Evolutionary conservation across 192 early-diverging fungal genomes (phyloP), one percentile per base, ranked within the genome.

Genomic region (Allomyces javanicus): DNA sequence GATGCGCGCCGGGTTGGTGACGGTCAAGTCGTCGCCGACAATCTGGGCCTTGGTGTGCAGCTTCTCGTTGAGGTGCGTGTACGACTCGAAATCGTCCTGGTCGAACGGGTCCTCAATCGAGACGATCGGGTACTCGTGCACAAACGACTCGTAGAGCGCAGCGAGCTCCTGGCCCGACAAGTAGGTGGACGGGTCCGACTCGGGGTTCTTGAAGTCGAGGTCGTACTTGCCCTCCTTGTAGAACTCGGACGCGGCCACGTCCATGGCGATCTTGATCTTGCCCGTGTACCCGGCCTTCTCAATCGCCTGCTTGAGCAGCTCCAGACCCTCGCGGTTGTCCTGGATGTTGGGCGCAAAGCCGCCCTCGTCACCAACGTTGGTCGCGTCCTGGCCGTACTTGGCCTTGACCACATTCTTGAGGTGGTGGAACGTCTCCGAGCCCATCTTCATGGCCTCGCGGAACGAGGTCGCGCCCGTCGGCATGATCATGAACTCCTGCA

Each of bases 401-500:
- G 81, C 77, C 90, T 96, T 96, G 85, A 98, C 96, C 68, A 96
- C 93, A n/a, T 71, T 73, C 85, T 98, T 96, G 63, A 98, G 80
- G 71, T 81, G 67, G 82, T 96, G 94, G 87, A 96, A 98, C 70
- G 94, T 92, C 78, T 98, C 95, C 58, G 88, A 87, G 65, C 95
- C 95, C 61, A 96, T 96, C 82, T 87, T 85, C 91, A 98, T 93
- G 70, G 95, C 95, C 78, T 98, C 92, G 44, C 87, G 75, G 80
- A 96, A 98, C 33, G 87, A 87, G 55, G 77, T 64, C 33, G 95
- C 95, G 69, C 95, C 95, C 62, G 90, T 93, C 66, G 95, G 95
- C 74, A 96, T 77, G 70, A 98, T 98, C 96, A 98, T 98, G 81
- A 97, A 98, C 79, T 98, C 96, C 77, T 98, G 96, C 93, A 98